These are phyloP conservation scores for Discostella stelligeroides DNA, from an alignment of 108 stramenopile species.

Conservation along the genomic window DNA sequence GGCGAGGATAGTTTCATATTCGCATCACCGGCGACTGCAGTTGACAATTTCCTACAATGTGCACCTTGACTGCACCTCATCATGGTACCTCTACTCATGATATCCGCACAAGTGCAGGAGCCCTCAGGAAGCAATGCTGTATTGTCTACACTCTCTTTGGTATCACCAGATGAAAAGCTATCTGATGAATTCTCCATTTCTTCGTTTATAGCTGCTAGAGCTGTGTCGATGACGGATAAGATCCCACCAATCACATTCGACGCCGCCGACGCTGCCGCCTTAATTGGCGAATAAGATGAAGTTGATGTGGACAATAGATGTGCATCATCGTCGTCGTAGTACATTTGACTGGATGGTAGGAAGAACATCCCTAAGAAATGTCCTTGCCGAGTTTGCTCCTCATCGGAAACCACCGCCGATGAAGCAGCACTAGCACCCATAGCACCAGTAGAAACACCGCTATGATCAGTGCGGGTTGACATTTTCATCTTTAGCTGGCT, in stretches of 20 bases:
- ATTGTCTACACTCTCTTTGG: neutral
- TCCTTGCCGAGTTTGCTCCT: neutral
- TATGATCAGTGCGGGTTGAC: neutral
- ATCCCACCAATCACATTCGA: slow-evolving; percentile 26
- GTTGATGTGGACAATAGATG: neutral
- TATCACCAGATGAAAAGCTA: neutral
- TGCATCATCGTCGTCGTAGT: slow-evolving; percentile 1
- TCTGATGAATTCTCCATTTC: slow-evolving; percentile 16
- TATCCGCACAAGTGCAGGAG: neutral
- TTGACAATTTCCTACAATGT: neutral
- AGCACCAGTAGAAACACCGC: neutral
- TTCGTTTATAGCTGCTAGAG: slow-evolving; percentile 31
- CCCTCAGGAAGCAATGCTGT: neutral
- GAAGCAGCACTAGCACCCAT: neutral
- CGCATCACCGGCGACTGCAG: neutral
- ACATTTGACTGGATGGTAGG: slow-evolving; percentile 1
- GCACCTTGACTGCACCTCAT: neutral
- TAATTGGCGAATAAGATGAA: neutral
- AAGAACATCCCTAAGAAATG: slow-evolving; percentile 10
- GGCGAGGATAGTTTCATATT: neutral
- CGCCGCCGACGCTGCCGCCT: slow-evolving; percentile 23
- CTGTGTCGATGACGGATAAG: slow-evolving; percentile 24
- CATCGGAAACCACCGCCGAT: neutral
- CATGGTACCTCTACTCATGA: neutral
- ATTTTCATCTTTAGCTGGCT: neutral